Evolutionary conservation across 352 stramenopile genomes (phyloP).

Genomic region (Achlya hypogyna): DNA sequence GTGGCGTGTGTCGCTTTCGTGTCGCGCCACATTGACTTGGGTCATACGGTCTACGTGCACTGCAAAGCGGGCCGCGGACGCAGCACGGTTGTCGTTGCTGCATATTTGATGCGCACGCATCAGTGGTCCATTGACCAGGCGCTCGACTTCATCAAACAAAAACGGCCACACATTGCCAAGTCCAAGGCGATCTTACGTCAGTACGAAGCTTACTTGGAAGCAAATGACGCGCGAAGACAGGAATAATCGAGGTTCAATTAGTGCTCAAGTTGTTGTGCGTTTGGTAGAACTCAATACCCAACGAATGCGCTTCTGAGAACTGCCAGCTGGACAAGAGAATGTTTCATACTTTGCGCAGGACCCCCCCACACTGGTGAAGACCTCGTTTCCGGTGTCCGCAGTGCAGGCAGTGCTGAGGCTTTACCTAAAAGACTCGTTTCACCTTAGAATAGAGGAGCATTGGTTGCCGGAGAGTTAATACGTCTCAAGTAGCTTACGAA

Average conservation of each 20-base stretch:
- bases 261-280: too few relatives aligned
- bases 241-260: neutral
- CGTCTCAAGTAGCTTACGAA: neutral
- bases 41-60: constrained; percentile 67
- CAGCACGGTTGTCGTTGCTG: constrained; percentile 63
- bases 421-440: too few relatives aligned
- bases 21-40: constrained; percentile 38
- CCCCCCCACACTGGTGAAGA: too few relatives aligned
- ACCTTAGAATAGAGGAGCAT: too few relatives aligned
- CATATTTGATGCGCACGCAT: constrained; percentile 57
- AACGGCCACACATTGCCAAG: constrained; percentile 55
- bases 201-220: constrained; percentile 23
- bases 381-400: too few relatives aligned
- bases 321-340: too few relatives aligned
- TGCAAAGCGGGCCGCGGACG: constrained; percentile 71
- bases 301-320: too few relatives aligned
- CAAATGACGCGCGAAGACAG: neutral
- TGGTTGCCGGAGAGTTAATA: neutral
- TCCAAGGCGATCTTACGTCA: constrained; percentile 39
- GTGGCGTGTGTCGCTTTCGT: constrained; percentile 52
- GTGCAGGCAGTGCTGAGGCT: too few relatives aligned
- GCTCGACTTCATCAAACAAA: constrained; percentile 38
- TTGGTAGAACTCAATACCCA: too few relatives aligned
- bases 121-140: constrained; percentile 45
- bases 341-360: too few relatives aligned